These are phyloP conservation scores for Santalum album DNA, from an alignment of 164 flowering plant species.

Conservation along the genomic window DNA sequence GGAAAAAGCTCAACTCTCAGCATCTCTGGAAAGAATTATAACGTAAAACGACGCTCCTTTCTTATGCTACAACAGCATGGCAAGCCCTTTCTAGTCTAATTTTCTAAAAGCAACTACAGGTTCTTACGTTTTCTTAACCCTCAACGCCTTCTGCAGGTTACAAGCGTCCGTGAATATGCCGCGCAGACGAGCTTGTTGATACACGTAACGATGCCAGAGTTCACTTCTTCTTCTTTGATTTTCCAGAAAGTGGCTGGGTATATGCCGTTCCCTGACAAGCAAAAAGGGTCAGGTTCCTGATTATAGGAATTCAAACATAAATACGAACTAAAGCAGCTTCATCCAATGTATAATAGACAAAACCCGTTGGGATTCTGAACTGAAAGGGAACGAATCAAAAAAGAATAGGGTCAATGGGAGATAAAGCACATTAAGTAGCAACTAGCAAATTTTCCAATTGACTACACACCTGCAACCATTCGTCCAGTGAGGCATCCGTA, in stretches of 20 bases:
- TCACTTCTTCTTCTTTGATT: constrained; percentile 80
- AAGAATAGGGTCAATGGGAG: background rate
- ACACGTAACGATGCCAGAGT: too few species aligned
- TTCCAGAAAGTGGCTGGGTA: constrained; percentile 51
- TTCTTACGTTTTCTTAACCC: constrained; percentile 7
- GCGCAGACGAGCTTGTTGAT: constrained; percentile 5
- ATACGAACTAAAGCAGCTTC: too few species aligned
- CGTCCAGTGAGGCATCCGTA: constrained; percentile 74
- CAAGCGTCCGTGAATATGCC: constrained; percentile 12
- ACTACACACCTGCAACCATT: constrained; percentile 78
- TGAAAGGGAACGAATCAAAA: too few species aligned
- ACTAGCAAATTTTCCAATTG: too few species aligned
- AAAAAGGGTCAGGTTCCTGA: background rate
- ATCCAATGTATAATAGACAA: too few species aligned
- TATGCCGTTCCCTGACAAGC: constrained; percentile 69
- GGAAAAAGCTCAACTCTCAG: constrained; percentile 17
- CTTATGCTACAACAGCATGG: constrained; percentile 31
- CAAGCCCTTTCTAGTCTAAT: constrained; percentile 12
- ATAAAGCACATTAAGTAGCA: too few species aligned
- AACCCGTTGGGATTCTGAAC: too few species aligned
- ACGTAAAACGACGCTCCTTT: constrained; percentile 13
- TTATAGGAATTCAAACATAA: too few species aligned
- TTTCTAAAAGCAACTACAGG: constrained; percentile 6
- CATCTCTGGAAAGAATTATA: constrained; percentile 2
- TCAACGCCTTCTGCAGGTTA: constrained; percentile 17